Percentiles rank a stretch among this genome's conserved stretches.
These are phyloP conservation scores for Athelia sp. DNA, from an alignment of 1,284 basidiomycete genomes.

Conservation along the genomic window DNA sequence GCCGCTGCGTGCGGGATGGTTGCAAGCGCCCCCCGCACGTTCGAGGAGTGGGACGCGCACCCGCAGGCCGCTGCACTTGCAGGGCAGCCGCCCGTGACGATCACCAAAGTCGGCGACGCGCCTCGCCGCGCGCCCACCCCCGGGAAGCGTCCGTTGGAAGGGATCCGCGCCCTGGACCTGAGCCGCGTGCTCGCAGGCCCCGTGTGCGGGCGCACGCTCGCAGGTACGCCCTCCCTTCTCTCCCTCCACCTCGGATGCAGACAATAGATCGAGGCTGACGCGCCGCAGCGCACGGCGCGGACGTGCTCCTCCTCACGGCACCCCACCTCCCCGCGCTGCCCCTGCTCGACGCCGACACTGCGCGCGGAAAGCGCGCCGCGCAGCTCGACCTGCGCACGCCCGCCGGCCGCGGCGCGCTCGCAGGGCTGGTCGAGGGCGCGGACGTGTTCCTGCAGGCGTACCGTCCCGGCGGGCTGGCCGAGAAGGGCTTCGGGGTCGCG, in stretches of 20 bases:
- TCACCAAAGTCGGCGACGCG: slow-evolving; percentile 45
- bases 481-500: slow-evolving; percentile 44
- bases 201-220: slow-evolving; percentile 49
- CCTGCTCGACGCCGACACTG: slow-evolving; percentile 53
- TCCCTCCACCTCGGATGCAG: not conserved
- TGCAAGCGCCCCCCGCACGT: slow-evolving; percentile 46
- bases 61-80: slow-evolving; percentile 39
- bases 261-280: not conserved
- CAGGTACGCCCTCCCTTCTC: slow-evolving; percentile 30
- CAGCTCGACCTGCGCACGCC: slow-evolving; percentile 48
- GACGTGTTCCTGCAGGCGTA: slow-evolving; percentile 70
- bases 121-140: slow-evolving; percentile 21
- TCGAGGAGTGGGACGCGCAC: slow-evolving; percentile 45
- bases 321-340: slow-evolving; percentile 52
- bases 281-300: slow-evolving; percentile 50
- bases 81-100: slow-evolving; percentile 34
- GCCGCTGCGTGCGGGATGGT: slow-evolving; percentile 45
- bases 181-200: slow-evolving; percentile 59
- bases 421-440: slow-evolving; percentile 33
- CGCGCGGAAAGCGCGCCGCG: slow-evolving; percentile 60
- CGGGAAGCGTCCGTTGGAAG: slow-evolving; percentile 34
- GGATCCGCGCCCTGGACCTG: slow-evolving; percentile 52
- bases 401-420: slow-evolving; percentile 30
- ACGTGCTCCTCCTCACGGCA: slow-evolving; percentile 56
- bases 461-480: slow-evolving; percentile 47